Percentiles rank a stretch among this genome's conserved stretches.
Evolutionary conservation across 2,329 filamentous ascomycete genomes (phyloP).

Genomic region (Phyllosticta paracitricarpa): DNA sequence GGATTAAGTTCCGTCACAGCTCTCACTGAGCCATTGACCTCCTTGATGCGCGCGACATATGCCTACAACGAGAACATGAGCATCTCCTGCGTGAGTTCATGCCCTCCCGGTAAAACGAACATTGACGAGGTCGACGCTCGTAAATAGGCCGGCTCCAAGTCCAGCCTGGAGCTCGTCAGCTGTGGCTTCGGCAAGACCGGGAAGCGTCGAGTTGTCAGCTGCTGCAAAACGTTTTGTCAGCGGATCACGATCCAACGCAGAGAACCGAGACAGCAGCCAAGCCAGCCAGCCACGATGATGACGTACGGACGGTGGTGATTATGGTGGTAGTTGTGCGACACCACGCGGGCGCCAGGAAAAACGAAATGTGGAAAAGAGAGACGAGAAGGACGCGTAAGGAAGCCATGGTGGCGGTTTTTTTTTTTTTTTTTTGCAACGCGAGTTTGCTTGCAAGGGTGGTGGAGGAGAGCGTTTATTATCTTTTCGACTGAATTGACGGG

Average conservation of each 20-base stretch:
- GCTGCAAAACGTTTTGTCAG: not conserved
- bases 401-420: not conserved
- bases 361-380: not conserved
- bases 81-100: conserved; percentile 12
- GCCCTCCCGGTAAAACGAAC: conserved; percentile 13
- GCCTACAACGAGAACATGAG: conserved; percentile 24
- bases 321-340: not conserved
- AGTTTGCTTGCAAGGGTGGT: not conserved
- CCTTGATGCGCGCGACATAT: conserved; percentile 41
- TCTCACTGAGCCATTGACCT: conserved; percentile 44
- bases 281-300: not conserved
- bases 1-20: conserved; percentile 47
- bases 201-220: conserved; percentile 14
- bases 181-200: conserved; percentile 40
- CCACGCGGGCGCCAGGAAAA: not conserved
- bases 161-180: conserved; percentile 42
- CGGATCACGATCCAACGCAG: not conserved
- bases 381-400: not conserved
- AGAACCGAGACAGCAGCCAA: not conserved
- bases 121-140: conserved; percentile 47
- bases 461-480: not conserved
- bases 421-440: no score
- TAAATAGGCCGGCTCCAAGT: conserved; percentile 41
- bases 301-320: not conserved
- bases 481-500: not conserved